Evolutionary conservation across 768 basidiomycete genomes (phyloP).

Genomic region (Trametes coccinea): DNA sequence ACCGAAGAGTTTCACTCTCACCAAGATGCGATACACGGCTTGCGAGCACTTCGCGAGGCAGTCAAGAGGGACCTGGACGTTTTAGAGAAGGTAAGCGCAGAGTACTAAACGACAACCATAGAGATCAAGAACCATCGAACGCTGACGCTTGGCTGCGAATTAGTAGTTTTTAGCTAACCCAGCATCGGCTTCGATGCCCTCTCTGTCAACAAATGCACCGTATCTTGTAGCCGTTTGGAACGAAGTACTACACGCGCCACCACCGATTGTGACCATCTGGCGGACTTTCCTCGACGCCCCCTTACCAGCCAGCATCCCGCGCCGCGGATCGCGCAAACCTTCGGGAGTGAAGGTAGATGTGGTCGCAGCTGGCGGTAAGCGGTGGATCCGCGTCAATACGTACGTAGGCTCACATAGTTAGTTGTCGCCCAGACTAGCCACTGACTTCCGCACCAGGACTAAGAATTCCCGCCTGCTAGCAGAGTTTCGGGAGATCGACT

Average conservation of each 20-base stretch:
- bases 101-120: not conserved
- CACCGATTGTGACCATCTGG: conserved; percentile 59
- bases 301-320: conserved; percentile 13
- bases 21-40: conserved; percentile 37
- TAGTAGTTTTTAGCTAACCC: conserved; percentile 67
- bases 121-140: not conserved
- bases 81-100: conserved; percentile 39
- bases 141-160: not conserved
- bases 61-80: conserved; percentile 45
- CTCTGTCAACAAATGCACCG: conserved; percentile 75
- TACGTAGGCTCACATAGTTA: conserved; percentile 40
- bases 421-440: not conserved
- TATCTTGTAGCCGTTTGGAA: conserved; percentile 83
- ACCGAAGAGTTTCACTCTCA: conserved; percentile 16
- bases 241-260: conserved; percentile 63
- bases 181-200: conserved; percentile 43
- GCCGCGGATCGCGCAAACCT: conserved; percentile 25
- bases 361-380: conserved; percentile 68
- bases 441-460: conserved; percentile 45
- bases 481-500: conserved; percentile 85
- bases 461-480: conserved; percentile 75
- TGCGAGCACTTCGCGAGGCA: conserved; percentile 43
- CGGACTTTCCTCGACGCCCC: conserved; percentile 45
- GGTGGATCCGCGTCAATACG: conserved; percentile 90
- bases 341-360: conserved; percentile 75